Conservation (phyloP, 2,329 filamentous ascomycete genomes). For the Cercospora citrullina region DNA sequence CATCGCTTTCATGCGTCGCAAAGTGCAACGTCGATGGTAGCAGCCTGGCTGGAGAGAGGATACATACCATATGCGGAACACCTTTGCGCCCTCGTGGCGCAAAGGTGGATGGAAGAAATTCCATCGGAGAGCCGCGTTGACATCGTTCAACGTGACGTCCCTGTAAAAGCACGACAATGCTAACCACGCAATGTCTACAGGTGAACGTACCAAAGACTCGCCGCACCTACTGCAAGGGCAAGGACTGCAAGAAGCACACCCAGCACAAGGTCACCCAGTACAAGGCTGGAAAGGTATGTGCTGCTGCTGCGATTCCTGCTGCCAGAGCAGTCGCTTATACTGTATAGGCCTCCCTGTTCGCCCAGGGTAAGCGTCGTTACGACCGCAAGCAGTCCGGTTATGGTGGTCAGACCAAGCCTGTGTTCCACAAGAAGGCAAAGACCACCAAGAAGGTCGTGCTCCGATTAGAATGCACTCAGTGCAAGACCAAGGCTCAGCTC, state of each 20-base stretch:
- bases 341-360: constrained; percentile 78
- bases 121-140: constrained; percentile 17
- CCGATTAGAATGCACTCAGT: constrained; percentile 93
- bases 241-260: constrained; percentile 74
- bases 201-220: constrained; percentile 99
- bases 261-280: constrained; percentile 95
- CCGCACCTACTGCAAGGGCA: constrained; percentile 97
- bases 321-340: not conserved
- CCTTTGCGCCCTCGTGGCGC: constrained; percentile 10
- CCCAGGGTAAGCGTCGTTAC: constrained; percentile 99
- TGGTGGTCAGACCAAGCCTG: constrained; percentile 99
- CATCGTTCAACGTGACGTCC: constrained; percentile 13
- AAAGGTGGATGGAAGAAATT: constrained; percentile 9
- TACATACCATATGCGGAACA: constrained; percentile 19
- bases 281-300: constrained; percentile 84
- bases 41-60: not conserved
- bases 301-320: not conserved
- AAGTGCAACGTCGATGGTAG: not conserved
- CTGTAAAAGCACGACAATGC: constrained; percentile 9
- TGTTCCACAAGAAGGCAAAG: constrained; percentile 99
- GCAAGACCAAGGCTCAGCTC: constrained; percentile 98
- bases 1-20: not conserved
- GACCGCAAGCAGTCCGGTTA: constrained; percentile 99
- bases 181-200: constrained; percentile 48
- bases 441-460: constrained; percentile 99